These are phyloP conservation scores for Mortierella sp. DNA, from an alignment of 371 early-diverging fungal species.

Conservation along the genomic window DNA sequence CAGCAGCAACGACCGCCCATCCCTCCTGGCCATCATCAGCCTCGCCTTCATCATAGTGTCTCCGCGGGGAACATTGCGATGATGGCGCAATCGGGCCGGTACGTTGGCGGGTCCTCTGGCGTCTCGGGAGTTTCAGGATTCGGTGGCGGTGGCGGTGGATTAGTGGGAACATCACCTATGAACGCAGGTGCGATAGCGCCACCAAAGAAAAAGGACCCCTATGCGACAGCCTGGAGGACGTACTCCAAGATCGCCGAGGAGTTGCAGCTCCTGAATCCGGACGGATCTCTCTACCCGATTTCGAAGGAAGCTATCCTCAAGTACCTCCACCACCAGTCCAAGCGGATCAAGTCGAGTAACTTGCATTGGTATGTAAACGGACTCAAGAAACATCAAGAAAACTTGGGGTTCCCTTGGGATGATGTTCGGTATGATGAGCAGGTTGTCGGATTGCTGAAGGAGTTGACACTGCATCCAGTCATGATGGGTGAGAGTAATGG, in stretches of 20 bases:
- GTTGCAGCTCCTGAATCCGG: slow-evolving; percentile 40
- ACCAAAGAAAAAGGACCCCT: slow-evolving; percentile 55
- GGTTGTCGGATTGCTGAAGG: slow-evolving; percentile 48
- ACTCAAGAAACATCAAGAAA: slow-evolving; percentile 56
- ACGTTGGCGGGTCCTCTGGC: background rate
- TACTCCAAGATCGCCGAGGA: slow-evolving; percentile 58
- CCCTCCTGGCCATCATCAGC: slow-evolving; percentile 43
- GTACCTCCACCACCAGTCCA: slow-evolving; percentile 54
- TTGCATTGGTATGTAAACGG: slow-evolving; percentile 57
- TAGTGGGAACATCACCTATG: background rate
- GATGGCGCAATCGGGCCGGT: slow-evolving; percentile 21
- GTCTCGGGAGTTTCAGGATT: background rate
- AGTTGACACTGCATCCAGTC: slow-evolving; percentile 45
- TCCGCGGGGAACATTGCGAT: slow-evolving; percentile 46
- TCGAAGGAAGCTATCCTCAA: slow-evolving; percentile 54
- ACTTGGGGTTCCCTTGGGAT: slow-evolving; percentile 52
- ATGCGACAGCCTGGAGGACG: slow-evolving; percentile 55
- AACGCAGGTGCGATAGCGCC: slow-evolving; percentile 1
- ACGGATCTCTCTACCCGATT: slow-evolving; percentile 49
- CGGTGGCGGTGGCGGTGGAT: background rate
- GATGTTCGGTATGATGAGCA: slow-evolving; percentile 55
- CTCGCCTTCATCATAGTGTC: slow-evolving; percentile 46
- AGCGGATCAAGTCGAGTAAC: slow-evolving; percentile 55
- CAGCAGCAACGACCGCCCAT: slow-evolving; percentile 46
- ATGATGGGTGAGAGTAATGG: slow-evolving; percentile 30